Evolutionary conservation across 1,284 basidiomycete species (phyloP).

Genomic region (Tremellales sp.): DNA sequence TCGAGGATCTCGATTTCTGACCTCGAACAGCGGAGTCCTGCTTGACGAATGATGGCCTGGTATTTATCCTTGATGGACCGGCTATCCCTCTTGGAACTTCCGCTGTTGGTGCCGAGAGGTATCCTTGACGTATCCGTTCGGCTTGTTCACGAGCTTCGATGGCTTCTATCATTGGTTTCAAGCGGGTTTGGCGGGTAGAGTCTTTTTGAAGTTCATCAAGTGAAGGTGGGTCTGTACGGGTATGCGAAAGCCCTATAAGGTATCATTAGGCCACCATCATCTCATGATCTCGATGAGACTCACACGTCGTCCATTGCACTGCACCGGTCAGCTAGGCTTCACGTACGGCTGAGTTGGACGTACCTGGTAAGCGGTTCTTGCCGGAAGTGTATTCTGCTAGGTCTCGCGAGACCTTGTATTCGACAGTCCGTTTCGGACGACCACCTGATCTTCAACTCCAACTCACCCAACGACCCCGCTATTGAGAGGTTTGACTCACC

Average conservation of each 20-base stretch:
- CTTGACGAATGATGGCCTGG: background rate
- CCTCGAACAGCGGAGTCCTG: too few species aligned
- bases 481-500: conserved; percentile 4
- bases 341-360: background rate
- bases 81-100: too few species aligned
- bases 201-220: conserved; percentile 34
- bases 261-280: background rate
- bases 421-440: conserved; percentile 25
- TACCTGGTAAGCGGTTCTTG: conserved; percentile 28
- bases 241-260: conserved; percentile 37
- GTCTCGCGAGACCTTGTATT: conserved; percentile 25
- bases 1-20: too few species aligned
- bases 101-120: conserved; percentile 33
- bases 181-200: conserved; percentile 17
- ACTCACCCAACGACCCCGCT: background rate
- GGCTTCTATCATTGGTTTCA: conserved; percentile 22
- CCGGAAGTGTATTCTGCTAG: conserved; percentile 22
- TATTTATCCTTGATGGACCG: conserved; percentile 9
- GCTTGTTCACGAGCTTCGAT: conserved; percentile 38
- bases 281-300: conserved; percentile 4
- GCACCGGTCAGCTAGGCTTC: background rate
- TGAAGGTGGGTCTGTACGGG: conserved; percentile 33
- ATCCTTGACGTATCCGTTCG: conserved; percentile 45
- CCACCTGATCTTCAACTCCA: conserved; percentile 11
- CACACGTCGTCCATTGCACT: conserved; percentile 38